Conservation (phyloP, 2,329 filamentous ascomycete genomes). For the Pseudocercospora musae region DNA sequence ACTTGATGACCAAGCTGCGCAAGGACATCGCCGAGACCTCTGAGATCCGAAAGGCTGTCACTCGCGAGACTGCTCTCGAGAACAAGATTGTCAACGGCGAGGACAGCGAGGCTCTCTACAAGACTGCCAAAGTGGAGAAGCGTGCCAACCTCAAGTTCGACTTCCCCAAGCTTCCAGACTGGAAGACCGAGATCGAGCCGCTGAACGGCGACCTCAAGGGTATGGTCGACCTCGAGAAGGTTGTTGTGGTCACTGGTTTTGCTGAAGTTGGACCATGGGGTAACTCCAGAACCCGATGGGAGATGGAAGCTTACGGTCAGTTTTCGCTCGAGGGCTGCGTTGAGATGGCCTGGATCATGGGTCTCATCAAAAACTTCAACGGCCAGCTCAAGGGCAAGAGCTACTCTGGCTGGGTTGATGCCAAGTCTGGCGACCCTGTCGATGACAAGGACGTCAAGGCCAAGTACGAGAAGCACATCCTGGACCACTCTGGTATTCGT, state of each 20-base stretch:
- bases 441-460: conserved; percentile 97
- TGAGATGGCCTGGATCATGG: conserved; percentile 99
- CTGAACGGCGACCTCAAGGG: conserved; percentile 86
- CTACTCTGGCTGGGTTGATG: conserved; percentile 95
- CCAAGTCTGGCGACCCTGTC: conserved; percentile 89
- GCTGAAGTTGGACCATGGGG: conserved; percentile 96
- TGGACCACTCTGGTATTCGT: conserved; percentile 95
- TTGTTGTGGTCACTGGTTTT: conserved; percentile 96
- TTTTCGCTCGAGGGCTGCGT: conserved; percentile 98
- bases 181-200: conserved; percentile 85
- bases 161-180: conserved; percentile 86
- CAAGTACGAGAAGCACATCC: conserved; percentile 95
- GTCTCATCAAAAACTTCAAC: conserved; percentile 97
- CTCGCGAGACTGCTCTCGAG: conserved; percentile 92
- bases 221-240: conserved; percentile 98
- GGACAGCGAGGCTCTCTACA: conserved; percentile 86
- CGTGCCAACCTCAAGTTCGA: conserved; percentile 98
- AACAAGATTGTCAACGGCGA: conserved; percentile 97
- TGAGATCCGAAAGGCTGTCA: conserved; percentile 87
- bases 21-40: conserved; percentile 94
- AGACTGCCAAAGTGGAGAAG: conserved; percentile 88
- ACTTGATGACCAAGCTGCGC: conserved; percentile 86
- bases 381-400: conserved; percentile 92
- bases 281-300: conserved; percentile 96
- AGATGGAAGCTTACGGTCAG: conserved; percentile 96